Evolutionary conservation across 2,329 filamentous ascomycete species (phyloP).

Genomic region (Fusarium aywerte): DNA sequence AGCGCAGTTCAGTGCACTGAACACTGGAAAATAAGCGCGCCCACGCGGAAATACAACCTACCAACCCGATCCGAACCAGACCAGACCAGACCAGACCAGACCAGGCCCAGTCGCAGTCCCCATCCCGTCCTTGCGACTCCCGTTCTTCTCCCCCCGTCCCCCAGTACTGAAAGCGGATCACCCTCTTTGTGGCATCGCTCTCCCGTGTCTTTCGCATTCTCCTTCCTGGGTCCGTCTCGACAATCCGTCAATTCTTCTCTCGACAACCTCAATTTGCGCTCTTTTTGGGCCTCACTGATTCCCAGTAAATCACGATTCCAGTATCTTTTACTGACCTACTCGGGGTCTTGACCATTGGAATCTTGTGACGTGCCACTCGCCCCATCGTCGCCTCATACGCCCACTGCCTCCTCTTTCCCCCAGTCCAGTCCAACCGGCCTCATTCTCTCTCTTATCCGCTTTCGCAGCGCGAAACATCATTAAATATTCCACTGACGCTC

Average conservation of each 20-base stretch:
- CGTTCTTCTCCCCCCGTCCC: constrained; percentile 14
- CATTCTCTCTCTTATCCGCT: constrained; percentile 38
- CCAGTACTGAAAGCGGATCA: constrained; percentile 41
- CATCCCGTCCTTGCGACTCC: constrained; percentile 35
- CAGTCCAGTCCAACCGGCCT: constrained; percentile 16
- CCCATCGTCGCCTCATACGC: constrained; percentile 46
- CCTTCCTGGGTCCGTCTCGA: constrained; percentile 38
- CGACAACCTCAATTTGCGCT: constrained; percentile 37
- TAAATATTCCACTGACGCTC: constrained; percentile 29
- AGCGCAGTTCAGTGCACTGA: constrained; percentile 1
- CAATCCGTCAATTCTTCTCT: constrained; percentile 37
- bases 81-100: constrained; percentile 35
- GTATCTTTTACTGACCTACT: constrained; percentile 29
- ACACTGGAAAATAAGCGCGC: constrained; percentile 38
- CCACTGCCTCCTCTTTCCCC: constrained; percentile 32
- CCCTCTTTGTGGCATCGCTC: constrained; percentile 40
- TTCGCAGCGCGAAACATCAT: constrained; percentile 47
- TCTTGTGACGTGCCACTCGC: constrained; percentile 46
- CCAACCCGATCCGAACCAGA: constrained; percentile 6
- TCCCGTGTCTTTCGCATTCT: constrained; percentile 45
- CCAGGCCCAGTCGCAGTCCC: constrained; percentile 32
- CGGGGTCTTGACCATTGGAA: constrained; percentile 35
- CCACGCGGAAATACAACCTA: constrained; percentile 37
- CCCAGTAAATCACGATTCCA: constrained; percentile 26
- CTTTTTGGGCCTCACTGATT: constrained; percentile 35